Percentiles rank a stretch among this genome's conserved stretches.
phyloP scores from a whole-genome alignment of 768 basidiomycete genomes.

The Russula virescens region DNA sequence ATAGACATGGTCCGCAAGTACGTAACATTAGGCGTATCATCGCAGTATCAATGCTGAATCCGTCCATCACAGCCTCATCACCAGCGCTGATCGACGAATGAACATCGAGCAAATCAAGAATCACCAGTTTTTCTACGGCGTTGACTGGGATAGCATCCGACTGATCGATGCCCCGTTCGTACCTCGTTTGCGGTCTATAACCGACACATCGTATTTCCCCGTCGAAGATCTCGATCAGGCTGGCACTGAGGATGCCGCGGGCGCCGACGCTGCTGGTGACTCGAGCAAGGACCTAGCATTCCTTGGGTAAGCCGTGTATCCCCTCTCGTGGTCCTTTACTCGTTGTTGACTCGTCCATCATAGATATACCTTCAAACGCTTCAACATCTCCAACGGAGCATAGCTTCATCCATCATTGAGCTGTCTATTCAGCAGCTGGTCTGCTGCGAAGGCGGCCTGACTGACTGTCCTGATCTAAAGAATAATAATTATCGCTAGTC shows the following conservation, averaged over 20 bases:
- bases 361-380: slow-evolving; percentile 79
- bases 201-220: slow-evolving; percentile 98
- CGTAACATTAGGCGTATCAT: slow-evolving; percentile 23
- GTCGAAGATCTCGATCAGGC: slow-evolving; percentile 84
- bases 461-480: slow-evolving; percentile 11
- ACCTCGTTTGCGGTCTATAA: slow-evolving; percentile 88
- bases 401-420: slow-evolving; percentile 31
- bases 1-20: slow-evolving; percentile 85
- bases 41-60: not conserved
- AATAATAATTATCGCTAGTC: slow-evolving; percentile 13
- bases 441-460: slow-evolving; percentile 14
- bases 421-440: slow-evolving; percentile 17
- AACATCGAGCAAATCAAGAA: slow-evolving; percentile 82
- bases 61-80: slow-evolving; percentile 57
- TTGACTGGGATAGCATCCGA: slow-evolving; percentile 86
- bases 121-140: slow-evolving; percentile 93
- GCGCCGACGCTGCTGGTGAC: slow-evolving; percentile 34
- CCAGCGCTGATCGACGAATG: slow-evolving; percentile 72
- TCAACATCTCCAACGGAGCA: slow-evolving; percentile 55
- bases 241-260: slow-evolving; percentile 43
- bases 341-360: not conserved
- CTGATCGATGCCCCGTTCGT: slow-evolving; percentile 93
- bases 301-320: slow-evolving; percentile 40
- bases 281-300: slow-evolving; percentile 55
- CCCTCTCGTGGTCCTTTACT: not conserved